phyloP scores from a whole-genome alignment of 768 basidiomycete species.

The Coprinopsis sp. region DNA sequence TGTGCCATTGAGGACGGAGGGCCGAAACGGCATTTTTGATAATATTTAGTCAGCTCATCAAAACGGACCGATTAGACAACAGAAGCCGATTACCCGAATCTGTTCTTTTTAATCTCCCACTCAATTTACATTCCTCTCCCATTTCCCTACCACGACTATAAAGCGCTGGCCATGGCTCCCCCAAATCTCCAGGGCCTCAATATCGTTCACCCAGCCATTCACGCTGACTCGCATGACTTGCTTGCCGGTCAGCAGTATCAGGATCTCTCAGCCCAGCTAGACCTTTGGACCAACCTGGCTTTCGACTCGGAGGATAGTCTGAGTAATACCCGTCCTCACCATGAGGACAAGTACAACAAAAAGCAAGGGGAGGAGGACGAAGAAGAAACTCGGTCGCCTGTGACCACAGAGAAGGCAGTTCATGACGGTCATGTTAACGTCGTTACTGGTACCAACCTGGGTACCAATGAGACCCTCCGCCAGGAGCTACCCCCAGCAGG shows the following conservation, averaged over 20 bases:
- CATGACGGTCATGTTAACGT: constrained; percentile 59
- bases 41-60: neutral
- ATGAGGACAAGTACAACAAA: constrained; percentile 32
- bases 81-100: neutral
- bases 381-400: constrained; percentile 38
- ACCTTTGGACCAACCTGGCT: constrained; percentile 78
- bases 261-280: constrained; percentile 72
- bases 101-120: neutral
- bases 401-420: constrained; percentile 36
- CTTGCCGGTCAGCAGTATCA: constrained; percentile 61
- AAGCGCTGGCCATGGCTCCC: constrained; percentile 45
- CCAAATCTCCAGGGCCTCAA: constrained; percentile 75
- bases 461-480: constrained; percentile 18
- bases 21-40: constrained; percentile 2
- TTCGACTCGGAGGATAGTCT: constrained; percentile 75
- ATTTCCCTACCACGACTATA: constrained; percentile 6
- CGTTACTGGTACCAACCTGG: constrained; percentile 43
- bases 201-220: constrained; percentile 54
- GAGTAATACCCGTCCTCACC: constrained; percentile 16
- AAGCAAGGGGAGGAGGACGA: constrained; percentile 41
- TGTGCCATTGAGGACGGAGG: too few relatives aligned
- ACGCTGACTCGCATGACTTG: constrained; percentile 50
- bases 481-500: constrained; percentile 22
- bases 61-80: too few relatives aligned
- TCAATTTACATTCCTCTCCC: constrained; percentile 9